Percentiles rank a stretch among this genome's conserved stretches.
Evolutionary conservation across 805 yeast genomes (phyloP).

Genomic region (Metschnikowia lochheadii): DNA sequence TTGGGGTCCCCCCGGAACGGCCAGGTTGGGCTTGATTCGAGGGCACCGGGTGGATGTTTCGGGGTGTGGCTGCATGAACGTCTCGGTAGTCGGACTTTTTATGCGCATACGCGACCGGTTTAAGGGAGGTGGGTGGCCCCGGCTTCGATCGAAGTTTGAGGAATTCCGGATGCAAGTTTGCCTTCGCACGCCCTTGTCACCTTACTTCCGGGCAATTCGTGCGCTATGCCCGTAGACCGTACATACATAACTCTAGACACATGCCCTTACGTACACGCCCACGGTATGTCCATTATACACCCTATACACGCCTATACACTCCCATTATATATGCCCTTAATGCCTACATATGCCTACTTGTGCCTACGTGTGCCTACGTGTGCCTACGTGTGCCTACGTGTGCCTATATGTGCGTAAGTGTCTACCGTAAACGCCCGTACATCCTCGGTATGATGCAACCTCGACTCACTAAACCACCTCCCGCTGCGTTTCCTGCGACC

Average conservation of each 20-base stretch:
- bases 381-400: too few relatives aligned
- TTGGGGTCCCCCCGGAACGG: not conserved
- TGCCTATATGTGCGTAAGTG: too few relatives aligned
- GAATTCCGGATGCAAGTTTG: slow-evolving; percentile 3
- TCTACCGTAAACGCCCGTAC: not conserved
- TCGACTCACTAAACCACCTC: not conserved
- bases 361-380: too few relatives aligned
- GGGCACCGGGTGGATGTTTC: not conserved
- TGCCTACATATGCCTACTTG: too few relatives aligned
- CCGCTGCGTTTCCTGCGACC: not conserved
- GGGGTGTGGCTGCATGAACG: not conserved
- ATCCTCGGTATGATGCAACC: not conserved
- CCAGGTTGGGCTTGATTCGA: not conserved
- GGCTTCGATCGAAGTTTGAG: slow-evolving; percentile 4
- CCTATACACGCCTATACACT: too few relatives aligned
- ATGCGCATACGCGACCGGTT: slow-evolving; percentile 13
- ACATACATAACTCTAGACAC: too few relatives aligned
- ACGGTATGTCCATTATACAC: too few relatives aligned
- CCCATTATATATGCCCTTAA: too few relatives aligned
- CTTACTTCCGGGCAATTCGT: not conserved
- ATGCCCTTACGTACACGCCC: too few relatives aligned
- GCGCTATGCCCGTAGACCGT: too few relatives aligned
- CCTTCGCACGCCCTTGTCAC: not conserved
- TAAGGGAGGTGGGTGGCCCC: slow-evolving; percentile 1
- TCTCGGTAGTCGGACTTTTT: slow-evolving; percentile 18